phyloP scores from a whole-genome alignment of 2,329 filamentous ascomycete species.

The Coniochaeta sp. region DNA sequence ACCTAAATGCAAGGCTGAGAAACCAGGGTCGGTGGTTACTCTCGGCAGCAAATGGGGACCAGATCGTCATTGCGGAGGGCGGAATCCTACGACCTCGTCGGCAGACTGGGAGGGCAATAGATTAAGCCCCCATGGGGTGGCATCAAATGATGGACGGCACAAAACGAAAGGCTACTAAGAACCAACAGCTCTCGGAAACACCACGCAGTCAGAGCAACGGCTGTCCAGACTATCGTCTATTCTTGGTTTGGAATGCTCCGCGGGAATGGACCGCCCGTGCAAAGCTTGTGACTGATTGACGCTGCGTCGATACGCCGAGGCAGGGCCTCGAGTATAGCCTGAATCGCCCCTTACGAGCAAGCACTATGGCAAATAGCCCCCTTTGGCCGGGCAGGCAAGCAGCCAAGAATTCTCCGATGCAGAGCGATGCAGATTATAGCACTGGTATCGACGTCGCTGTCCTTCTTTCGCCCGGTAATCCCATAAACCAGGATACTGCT shows the following conservation, averaged over 20 bases:
- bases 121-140: background rate
- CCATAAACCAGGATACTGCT: conserved; percentile 10
- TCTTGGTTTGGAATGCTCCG: background rate
- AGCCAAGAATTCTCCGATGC: background rate
- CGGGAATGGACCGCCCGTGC: background rate
- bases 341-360: background rate
- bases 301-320: background rate
- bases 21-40: background rate
- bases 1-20: background rate
- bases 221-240: background rate
- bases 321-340: background rate
- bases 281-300: background rate
- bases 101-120: background rate
- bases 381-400: background rate
- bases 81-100: background rate
- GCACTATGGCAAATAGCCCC: background rate
- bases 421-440: background rate
- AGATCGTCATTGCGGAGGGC: background rate
- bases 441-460: background rate
- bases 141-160: background rate
- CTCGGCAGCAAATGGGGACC: background rate
- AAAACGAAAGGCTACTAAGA: background rate
- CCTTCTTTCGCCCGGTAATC: conserved; percentile 6
- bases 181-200: background rate
- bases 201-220: background rate